Conservation (phyloP, 768 basidiomycete genomes). For the Pleurotus ostreatus region DNA sequence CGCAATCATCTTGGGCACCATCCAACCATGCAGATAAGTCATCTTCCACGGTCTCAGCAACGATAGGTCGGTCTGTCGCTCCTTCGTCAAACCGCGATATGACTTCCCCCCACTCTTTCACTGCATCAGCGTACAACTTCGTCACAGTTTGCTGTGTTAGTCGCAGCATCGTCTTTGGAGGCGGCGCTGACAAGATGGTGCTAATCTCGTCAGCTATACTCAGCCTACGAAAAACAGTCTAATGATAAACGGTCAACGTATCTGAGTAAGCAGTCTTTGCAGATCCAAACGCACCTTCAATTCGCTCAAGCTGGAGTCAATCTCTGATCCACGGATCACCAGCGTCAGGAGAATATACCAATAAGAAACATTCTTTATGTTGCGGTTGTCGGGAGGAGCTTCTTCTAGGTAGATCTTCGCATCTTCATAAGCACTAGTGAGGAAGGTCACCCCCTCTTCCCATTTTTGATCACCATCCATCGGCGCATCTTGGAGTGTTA, state of each 20-base stretch:
- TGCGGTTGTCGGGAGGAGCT: slow-evolving; percentile 59
- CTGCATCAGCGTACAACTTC: slow-evolving; percentile 36
- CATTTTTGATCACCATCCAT: slow-evolving; percentile 38
- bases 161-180: slow-evolving; percentile 49
- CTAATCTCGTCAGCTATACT: slow-evolving; percentile 51
- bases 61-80: slow-evolving; percentile 18
- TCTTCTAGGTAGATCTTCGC: slow-evolving; percentile 48
- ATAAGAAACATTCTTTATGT: slow-evolving; percentile 56
- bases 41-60: slow-evolving; percentile 43
- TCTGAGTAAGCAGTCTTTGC: no score
- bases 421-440: slow-evolving; percentile 59
- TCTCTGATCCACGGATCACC: slow-evolving; percentile 44
- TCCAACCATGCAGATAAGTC: slow-evolving; percentile 59
- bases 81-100: slow-evolving; percentile 22
- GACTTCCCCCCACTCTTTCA: slow-evolving; percentile 42
- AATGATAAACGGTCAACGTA: no score
- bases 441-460: slow-evolving; percentile 58
- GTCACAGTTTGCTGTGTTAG: slow-evolving; percentile 51
- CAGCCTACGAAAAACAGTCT: slow-evolving; percentile 38
- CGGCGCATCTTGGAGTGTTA: slow-evolving; percentile 40
- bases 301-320: slow-evolving; percentile 46
- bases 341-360: slow-evolving; percentile 57
- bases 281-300: slow-evolving; percentile 35
- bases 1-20: slow-evolving; percentile 37
- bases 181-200: slow-evolving; percentile 37